phyloP scores from a whole-genome alignment of 805 yeast species.

The Millerozyma miso region DNA sequence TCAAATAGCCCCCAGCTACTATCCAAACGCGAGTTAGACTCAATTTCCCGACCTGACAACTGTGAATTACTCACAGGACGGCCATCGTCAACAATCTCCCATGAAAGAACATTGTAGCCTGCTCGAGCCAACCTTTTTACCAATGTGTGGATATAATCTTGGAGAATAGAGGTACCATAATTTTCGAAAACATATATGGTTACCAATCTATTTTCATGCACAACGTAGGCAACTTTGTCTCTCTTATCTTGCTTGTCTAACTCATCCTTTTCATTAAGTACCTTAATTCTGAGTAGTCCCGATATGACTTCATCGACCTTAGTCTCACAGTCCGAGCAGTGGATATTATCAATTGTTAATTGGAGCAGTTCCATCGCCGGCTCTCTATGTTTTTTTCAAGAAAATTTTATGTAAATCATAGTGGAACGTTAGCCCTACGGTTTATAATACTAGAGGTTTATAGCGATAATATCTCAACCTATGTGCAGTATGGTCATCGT shows the following conservation, averaged over 20 bases:
- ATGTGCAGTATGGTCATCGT: not conserved
- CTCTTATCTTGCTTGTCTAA: slow-evolving; percentile 1
- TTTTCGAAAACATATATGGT: slow-evolving; percentile 17
- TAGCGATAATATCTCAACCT: not conserved
- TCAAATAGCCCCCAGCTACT: slow-evolving; percentile 7
- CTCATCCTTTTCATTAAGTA: slow-evolving; percentile 8
- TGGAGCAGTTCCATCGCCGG: slow-evolving; percentile 18
- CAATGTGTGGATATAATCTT: slow-evolving; percentile 18
- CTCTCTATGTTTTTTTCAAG: not conserved
- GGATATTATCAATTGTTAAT: slow-evolving; percentile 42
- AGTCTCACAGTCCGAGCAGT: slow-evolving; percentile 50
- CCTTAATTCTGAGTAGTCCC: slow-evolving; percentile 10
- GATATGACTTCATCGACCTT: slow-evolving; percentile 28
- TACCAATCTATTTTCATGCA: slow-evolving; percentile 21
- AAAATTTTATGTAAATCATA: not conserved
- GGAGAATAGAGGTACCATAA: slow-evolving; percentile 9
- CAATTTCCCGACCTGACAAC: too few relatives aligned
- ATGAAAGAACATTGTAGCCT: slow-evolving; percentile 36
- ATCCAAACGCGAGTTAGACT: not conserved
- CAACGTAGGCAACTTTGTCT: slow-evolving; percentile 12
- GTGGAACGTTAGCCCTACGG: not conserved
- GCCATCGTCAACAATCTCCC: slow-evolving; percentile 26
- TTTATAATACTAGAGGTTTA: not conserved
- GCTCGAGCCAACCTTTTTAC: slow-evolving; percentile 20
- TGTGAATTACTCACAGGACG: slow-evolving; percentile 1